Percentiles rank a stretch among this genome's conserved stretches.
These are phyloP conservation scores for Fusarium protoensiforme DNA, from an alignment of 2,329 filamentous ascomycete species.

Conservation along the genomic window DNA sequence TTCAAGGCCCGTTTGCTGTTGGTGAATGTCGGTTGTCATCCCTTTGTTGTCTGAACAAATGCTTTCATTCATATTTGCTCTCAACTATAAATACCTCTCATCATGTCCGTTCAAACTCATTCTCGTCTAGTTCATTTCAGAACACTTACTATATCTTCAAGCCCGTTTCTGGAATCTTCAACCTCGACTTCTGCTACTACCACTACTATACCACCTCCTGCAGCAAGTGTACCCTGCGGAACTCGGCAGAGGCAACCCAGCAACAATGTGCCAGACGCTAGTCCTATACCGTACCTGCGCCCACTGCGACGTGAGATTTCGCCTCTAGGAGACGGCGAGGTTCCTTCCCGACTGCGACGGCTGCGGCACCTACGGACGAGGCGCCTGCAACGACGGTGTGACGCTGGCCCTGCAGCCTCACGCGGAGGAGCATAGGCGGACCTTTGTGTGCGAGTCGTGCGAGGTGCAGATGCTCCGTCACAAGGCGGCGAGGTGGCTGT, in stretches of 20 bases:
- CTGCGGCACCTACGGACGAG: conserved; percentile 27
- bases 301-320: conserved; percentile 25
- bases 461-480: conserved; percentile 9
- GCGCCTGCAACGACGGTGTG: conserved; percentile 31
- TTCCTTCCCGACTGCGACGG: conserved; percentile 35
- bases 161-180: not conserved
- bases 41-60: not conserved
- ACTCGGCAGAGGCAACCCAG: not conserved
- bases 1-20: not conserved
- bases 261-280: conserved; percentile 30
- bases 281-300: conserved; percentile 32
- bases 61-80: not conserved
- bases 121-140: not conserved
- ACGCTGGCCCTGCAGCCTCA: conserved; percentile 26
- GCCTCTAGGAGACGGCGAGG: conserved; percentile 31
- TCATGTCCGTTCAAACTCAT: not conserved
- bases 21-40: not conserved
- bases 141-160: not conserved
- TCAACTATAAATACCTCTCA: not conserved
- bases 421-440: conserved; percentile 14
- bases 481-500: conserved; percentile 22
- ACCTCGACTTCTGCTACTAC: not conserved
- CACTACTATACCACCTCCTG: not conserved
- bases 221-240: not conserved
- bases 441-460: conserved; percentile 24